Evolutionary conservation across 129 eudicot genomes (phyloP).

Genomic region (Glebionis coronaria): DNA sequence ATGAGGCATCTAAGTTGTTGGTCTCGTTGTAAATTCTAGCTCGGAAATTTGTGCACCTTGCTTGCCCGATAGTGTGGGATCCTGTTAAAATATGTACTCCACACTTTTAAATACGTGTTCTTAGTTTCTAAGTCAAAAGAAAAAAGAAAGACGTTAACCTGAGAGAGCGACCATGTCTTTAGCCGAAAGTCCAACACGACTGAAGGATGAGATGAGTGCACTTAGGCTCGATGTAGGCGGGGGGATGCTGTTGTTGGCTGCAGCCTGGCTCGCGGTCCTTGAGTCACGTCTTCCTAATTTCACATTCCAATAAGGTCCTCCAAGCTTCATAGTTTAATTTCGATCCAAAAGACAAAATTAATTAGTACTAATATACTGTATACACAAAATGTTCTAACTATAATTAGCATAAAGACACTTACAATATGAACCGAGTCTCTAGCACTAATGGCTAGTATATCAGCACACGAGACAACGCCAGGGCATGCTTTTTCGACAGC

Average conservation of each 20-base stretch:
- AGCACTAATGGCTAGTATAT: constrained; percentile 66
- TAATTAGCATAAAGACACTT: constrained; percentile 14
- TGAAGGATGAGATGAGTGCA: constrained; percentile 54
- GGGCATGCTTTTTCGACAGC: constrained; percentile 83
- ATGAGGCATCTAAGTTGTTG: constrained; percentile 59
- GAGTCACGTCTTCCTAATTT: constrained; percentile 89
- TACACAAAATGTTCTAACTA: background rate
- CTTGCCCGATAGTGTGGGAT: constrained; percentile 88
- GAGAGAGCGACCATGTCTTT: constrained; percentile 78
- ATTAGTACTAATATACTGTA: background rate
- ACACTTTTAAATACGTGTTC: background rate
- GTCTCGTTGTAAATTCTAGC: constrained; percentile 78
- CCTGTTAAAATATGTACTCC: constrained; percentile 30
- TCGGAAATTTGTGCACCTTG: constrained; percentile 82
- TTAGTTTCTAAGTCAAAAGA: constrained; percentile 1
- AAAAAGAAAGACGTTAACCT: constrained; percentile 33
- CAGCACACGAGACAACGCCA: constrained; percentile 90
- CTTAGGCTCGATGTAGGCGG: constrained; percentile 66
- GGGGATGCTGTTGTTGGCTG: constrained; percentile 83
- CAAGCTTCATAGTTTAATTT: constrained; percentile 49
- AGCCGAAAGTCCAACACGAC: constrained; percentile 65
- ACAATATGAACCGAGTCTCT: constrained; percentile 71
- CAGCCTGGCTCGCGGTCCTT: constrained; percentile 68
- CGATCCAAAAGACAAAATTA: background rate
- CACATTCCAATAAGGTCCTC: constrained; percentile 85